Evolutionary conservation across 2,329 filamentous ascomycete genomes (phyloP).

Genomic region (Tetracladium maxilliforme): DNA sequence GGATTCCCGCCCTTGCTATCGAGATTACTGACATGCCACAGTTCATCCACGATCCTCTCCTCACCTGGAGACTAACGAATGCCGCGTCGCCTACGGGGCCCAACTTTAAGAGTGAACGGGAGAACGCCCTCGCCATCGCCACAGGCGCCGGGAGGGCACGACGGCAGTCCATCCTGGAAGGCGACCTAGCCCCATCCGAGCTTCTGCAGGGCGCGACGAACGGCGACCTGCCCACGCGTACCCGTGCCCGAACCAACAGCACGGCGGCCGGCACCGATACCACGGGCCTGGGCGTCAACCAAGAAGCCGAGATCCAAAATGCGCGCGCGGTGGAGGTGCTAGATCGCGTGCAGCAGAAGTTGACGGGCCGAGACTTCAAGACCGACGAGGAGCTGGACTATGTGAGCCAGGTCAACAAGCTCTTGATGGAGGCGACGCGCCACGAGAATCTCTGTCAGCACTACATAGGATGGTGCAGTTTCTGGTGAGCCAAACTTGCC

Average conservation of each 20-base stretch:
- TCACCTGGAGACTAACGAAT: constrained; percentile 82
- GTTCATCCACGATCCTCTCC: constrained; percentile 99
- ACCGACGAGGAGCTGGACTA: constrained; percentile 71
- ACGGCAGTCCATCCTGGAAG: constrained; percentile 56
- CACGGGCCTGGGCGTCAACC: constrained; percentile 18
- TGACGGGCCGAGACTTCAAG: constrained; percentile 89
- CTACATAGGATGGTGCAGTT: constrained; percentile 98
- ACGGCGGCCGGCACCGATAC: constrained; percentile 22
- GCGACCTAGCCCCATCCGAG: constrained; percentile 42
- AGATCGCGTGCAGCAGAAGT: constrained; percentile 82
- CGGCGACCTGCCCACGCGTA: constrained; percentile 25
- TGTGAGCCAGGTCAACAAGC: constrained; percentile 79
- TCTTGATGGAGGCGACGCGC: constrained; percentile 91
- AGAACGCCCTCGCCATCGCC: constrained; percentile 30
- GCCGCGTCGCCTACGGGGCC: constrained; percentile 46
- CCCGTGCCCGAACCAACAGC: constrained; percentile 45
- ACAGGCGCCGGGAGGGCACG: constrained; percentile 29
- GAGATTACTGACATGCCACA: constrained; percentile 20
- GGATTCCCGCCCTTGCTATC: constrained; percentile 1
- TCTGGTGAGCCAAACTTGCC: no score
- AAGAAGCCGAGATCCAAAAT: constrained; percentile 76
- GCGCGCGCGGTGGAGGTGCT: constrained; percentile 85
- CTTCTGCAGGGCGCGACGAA: constrained; percentile 24
- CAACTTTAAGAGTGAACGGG: constrained; percentile 41
- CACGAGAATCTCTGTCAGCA: constrained; percentile 97